Conservation (phyloP, 2,329 filamentous ascomycete genomes). For the Didymella segeticola region DNA sequence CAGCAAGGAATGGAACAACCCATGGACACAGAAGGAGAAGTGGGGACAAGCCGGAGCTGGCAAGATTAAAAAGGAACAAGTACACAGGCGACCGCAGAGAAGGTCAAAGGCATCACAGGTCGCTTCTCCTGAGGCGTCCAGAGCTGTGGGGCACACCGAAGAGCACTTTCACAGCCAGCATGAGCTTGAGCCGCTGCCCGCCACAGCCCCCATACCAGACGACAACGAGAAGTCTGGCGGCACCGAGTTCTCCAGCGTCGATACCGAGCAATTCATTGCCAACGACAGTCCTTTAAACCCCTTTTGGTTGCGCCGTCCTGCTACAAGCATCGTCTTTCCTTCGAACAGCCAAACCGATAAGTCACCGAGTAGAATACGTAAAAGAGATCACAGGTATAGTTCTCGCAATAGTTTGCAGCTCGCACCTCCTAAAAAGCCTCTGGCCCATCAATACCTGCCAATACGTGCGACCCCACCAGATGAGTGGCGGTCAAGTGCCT, state of each 20-base stretch:
- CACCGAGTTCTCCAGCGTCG: constrained; percentile 29
- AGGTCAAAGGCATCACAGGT: constrained; percentile 8
- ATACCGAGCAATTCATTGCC: constrained; percentile 19
- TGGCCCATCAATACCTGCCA: constrained; percentile 6
- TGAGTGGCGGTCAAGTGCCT: constrained; percentile 28
- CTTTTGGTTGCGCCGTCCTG: constrained; percentile 35
- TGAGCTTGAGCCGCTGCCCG: constrained; percentile 21
- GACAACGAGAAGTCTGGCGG: constrained; percentile 15
- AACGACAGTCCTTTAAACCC: constrained; percentile 24
- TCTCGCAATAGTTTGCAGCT: constrained; percentile 20
- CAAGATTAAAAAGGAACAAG: neutral
- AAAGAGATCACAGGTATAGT: constrained; percentile 9
- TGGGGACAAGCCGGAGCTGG: neutral
- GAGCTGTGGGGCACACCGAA: constrained; percentile 15
- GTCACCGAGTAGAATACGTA: constrained; percentile 30
- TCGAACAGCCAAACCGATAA: constrained; percentile 18
- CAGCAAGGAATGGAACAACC: constrained; percentile 44
- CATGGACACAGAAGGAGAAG: constrained; percentile 34
- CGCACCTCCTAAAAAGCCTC: constrained; percentile 22
- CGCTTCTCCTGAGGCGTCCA: constrained; percentile 29
- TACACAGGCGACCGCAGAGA: neutral
- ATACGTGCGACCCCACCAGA: constrained; percentile 10
- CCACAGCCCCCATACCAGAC: constrained; percentile 25
- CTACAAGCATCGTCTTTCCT: constrained; percentile 6
- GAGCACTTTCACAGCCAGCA: constrained; percentile 17